phyloP scores from a whole-genome alignment of 176 grass and related monocot species.

The Poa pratensis region DNA sequence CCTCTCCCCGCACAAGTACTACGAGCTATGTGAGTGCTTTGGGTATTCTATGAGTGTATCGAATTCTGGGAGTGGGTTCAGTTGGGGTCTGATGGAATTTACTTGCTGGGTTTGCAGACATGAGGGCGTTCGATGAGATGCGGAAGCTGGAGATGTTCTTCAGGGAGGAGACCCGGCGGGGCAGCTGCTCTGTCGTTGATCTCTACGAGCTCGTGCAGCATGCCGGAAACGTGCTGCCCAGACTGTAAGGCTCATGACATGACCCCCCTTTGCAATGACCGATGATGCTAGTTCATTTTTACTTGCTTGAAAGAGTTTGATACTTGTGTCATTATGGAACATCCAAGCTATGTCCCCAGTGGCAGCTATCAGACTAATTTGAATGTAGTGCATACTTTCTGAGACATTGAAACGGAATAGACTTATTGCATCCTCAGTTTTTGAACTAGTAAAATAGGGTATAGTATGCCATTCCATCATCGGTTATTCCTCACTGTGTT shows the following conservation, averaged over 20 bases:
- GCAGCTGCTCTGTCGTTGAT: slow-evolving; percentile 84
- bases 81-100: slow-evolving; percentile 35
- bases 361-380: background rate
- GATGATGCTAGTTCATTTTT: background rate
- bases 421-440: background rate
- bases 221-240: slow-evolving; percentile 90
- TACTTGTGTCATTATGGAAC: background rate
- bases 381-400: background rate
- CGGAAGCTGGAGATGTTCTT: slow-evolving; percentile 99
- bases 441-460: background rate
- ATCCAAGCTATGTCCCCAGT: background rate
- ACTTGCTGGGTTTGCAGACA: slow-evolving; percentile 56
- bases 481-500: slow-evolving; percentile 10
- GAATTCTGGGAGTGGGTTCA: slow-evolving; percentile 6
- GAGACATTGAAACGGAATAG: background rate
- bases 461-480: background rate
- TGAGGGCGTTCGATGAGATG: slow-evolving; percentile 97
- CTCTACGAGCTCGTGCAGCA: slow-evolving; percentile 97
- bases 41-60: background rate
- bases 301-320: background rate
- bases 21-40: slow-evolving; percentile 81
- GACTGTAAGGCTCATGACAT: slow-evolving; percentile 66
- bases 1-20: slow-evolving; percentile 97
- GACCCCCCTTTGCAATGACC: background rate
- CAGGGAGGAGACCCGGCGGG: slow-evolving; percentile 80